A percentile compares a stretch with the other conserved stretches of the same genome.
Evolutionary conservation across 1,284 basidiomycete genomes (phyloP).

Genomic region (Wolfiporia cocos): DNA sequence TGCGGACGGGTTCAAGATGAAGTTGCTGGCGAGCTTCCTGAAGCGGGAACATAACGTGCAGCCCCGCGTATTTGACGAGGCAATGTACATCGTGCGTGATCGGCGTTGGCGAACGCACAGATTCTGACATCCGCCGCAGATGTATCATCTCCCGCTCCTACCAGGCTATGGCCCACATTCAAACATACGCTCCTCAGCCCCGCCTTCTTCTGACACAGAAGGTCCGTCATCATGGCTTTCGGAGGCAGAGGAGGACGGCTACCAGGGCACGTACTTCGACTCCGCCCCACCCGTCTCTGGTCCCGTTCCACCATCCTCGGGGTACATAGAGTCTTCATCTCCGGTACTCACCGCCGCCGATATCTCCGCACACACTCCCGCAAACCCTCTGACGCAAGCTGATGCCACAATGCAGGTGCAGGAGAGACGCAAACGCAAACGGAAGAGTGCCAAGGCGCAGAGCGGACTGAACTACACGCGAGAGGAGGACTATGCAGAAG

Average conservation of each 20-base stretch:
- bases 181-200: conserved; percentile 79
- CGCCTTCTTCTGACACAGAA: conserved; percentile 49
- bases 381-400: neutral
- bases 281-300: conserved; percentile 27
- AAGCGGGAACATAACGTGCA: conserved; percentile 92
- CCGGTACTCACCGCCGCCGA: conserved; percentile 31
- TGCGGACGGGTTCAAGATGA: conserved; percentile 79
- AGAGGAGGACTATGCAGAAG: conserved; percentile 56
- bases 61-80: conserved; percentile 90
- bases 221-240: conserved; percentile 64
- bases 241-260: conserved; percentile 86
- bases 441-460: conserved; percentile 9
- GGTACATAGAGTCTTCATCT: conserved; percentile 47
- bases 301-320: conserved; percentile 27
- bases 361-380: conserved; percentile 10
- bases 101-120: conserved; percentile 4
- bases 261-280: conserved; percentile 81
- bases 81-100: conserved; percentile 77
- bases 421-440: conserved; percentile 14
- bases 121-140: conserved; percentile 35
- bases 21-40: conserved; percentile 75
- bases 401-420: neutral
- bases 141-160: conserved; percentile 88
- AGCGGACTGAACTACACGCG: conserved; percentile 1
- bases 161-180: conserved; percentile 87